A percentile compares a stretch with the other conserved stretches of the same genome.
phyloP scores from a whole-genome alignment of 2,329 filamentous ascomycete species.

The Fusarium hostae region DNA sequence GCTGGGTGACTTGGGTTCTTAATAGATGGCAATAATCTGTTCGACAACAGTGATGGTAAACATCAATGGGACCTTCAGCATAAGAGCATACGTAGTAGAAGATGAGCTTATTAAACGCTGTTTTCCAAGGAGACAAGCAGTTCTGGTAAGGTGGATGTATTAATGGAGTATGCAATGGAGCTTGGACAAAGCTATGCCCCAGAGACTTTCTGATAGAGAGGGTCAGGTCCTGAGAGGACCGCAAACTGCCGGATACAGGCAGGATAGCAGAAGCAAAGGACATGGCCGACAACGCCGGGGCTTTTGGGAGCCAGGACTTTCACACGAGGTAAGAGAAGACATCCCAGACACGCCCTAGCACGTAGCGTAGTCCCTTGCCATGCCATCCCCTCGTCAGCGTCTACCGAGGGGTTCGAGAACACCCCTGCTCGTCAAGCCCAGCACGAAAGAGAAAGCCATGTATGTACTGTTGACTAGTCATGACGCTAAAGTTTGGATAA shows the following conservation, averaged over 20 bases:
- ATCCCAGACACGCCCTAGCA: constrained; percentile 45
- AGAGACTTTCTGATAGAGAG: constrained; percentile 40
- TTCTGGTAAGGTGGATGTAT: constrained; percentile 42
- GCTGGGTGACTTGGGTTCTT: constrained; percentile 32
- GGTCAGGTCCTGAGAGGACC: constrained; percentile 37
- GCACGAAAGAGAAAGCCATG: constrained; percentile 34
- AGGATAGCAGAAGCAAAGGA: constrained; percentile 32
- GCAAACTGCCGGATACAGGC: constrained; percentile 45
- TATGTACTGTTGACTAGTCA: constrained; percentile 46
- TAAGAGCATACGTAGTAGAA: constrained; percentile 25
- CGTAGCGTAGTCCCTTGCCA: constrained; percentile 37
- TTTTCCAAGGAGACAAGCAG: constrained; percentile 32
- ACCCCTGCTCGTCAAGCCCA: constrained; percentile 38
- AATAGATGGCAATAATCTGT: constrained; percentile 37
- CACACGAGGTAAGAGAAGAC: constrained; percentile 42
- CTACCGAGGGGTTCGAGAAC: constrained; percentile 49
- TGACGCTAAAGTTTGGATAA: constrained; percentile 38
- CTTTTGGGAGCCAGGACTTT: constrained; percentile 36
- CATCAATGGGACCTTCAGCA: constrained; percentile 9
- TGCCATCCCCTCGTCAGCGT: constrained; percentile 47
- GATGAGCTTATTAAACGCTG: constrained; percentile 36
- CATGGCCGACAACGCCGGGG: constrained; percentile 34
- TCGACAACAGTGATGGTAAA: constrained; percentile 8
- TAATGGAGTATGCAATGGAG: constrained; percentile 38
- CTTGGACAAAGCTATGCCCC: constrained; percentile 44